Conservation (phyloP, 495 filamentous ascomycete species). For the Aspergillus ostianus region DNA sequence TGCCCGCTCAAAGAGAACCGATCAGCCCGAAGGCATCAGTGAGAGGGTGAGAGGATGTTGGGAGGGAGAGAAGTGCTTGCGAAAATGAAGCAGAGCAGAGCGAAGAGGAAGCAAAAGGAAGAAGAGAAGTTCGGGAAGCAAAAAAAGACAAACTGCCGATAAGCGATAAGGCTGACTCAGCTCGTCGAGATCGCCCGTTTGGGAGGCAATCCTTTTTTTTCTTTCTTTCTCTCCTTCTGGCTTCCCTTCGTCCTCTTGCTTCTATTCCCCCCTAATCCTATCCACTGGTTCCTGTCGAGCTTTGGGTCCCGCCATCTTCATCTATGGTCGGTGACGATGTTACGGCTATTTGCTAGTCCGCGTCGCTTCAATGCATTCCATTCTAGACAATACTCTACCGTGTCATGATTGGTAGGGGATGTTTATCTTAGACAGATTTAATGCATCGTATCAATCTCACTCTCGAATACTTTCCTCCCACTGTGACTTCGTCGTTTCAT, state of each 20-base stretch:
- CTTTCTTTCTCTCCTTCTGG: no score
- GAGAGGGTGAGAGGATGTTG: not conserved
- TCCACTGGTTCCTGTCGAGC: no score
- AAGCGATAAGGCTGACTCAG: not conserved
- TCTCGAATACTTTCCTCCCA: constrained; percentile 28
- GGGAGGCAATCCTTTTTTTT: no score
- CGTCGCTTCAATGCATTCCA: no score
- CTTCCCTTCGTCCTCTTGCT: no score
- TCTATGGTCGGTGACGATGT: no score
- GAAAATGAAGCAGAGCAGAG: not conserved
- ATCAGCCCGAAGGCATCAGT: constrained; percentile 20
- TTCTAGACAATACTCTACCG: no score
- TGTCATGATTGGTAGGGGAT: not conserved
- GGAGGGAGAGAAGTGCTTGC: not conserved
- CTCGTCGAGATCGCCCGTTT: no score
- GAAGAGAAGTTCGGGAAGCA: not conserved
- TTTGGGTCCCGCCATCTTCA: no score
- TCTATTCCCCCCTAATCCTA: no score
- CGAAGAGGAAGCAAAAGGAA: not conserved
- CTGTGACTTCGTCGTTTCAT: constrained; percentile 31
- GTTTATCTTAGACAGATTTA: not conserved
- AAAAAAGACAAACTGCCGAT: not conserved
- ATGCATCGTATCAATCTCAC: not conserved
- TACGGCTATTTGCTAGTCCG: no score
- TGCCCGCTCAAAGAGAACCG: constrained; percentile 20